These are phyloP conservation scores for Xylariaceae sp. DNA, from an alignment of 2,329 filamentous ascomycete species.

Conservation along the genomic window DNA sequence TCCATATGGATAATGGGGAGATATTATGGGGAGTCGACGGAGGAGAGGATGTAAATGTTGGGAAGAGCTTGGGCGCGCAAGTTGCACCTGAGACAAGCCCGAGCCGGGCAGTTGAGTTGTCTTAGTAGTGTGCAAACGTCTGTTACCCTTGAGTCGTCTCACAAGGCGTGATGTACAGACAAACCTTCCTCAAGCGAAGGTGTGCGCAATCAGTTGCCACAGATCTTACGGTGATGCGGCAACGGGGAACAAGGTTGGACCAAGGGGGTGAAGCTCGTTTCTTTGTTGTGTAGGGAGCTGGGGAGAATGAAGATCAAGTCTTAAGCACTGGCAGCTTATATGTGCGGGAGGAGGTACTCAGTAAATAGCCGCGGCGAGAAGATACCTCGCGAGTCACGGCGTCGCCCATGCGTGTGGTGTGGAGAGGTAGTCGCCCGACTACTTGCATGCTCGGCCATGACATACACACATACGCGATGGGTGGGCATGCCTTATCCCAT, in stretches of 20 bases:
- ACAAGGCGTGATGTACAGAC: conserved; percentile 5
- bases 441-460: neutral
- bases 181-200: conserved; percentile 1
- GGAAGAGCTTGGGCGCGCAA: neutral
- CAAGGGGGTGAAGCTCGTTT: conserved; percentile 1
- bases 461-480: neutral
- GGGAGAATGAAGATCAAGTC: conserved; percentile 6
- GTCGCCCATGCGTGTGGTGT: conserved; percentile 2
- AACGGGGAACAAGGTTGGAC: conserved; percentile 6
- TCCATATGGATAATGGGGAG: conserved; percentile 17
- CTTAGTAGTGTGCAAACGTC: neutral
- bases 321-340: conserved; percentile 8
- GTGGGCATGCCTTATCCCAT: neutral
- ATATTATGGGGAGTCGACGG: neutral
- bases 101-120: neutral
- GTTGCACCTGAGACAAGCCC: neutral
- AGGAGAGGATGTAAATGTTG: neutral
- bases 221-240: conserved; percentile 2
- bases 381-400: neutral
- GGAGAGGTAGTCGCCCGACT: neutral
- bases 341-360: neutral
- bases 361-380: neutral
- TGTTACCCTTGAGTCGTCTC: neutral
- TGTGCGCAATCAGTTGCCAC: neutral
- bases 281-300: neutral